These are phyloP conservation scores for Aspergillus taichungensis DNA, from an alignment of 495 filamentous ascomycete genomes.

Conservation along the genomic window DNA sequence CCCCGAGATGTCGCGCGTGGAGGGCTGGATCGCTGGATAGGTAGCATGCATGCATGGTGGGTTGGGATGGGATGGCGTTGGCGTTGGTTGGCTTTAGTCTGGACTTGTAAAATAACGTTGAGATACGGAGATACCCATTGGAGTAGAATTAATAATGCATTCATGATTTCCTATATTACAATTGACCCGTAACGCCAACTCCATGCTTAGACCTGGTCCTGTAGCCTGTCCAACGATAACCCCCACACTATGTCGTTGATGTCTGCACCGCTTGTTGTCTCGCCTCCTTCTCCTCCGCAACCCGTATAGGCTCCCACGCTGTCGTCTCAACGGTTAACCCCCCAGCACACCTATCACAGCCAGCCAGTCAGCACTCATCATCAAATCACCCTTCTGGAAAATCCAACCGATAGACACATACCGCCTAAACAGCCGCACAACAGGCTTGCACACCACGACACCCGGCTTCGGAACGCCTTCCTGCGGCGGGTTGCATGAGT, in stretches of 20 bases:
- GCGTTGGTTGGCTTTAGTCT: constrained; percentile 15
- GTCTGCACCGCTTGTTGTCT: constrained; percentile 11
- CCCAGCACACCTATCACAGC: constrained; percentile 55
- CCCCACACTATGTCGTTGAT: background rate
- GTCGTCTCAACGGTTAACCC: constrained; percentile 79
- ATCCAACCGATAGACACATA: constrained; percentile 33
- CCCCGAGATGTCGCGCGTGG: constrained; percentile 17
- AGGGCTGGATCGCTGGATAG: constrained; percentile 23
- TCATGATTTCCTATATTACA: background rate
- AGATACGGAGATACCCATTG: constrained; percentile 32
- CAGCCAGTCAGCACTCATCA: constrained; percentile 7
- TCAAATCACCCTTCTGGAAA: constrained; percentile 1
- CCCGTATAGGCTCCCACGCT: constrained; percentile 51
- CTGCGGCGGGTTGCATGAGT: constrained; percentile 58
- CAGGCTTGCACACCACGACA: constrained; percentile 58
- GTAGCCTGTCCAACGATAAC: background rate
- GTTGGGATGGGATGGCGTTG: constrained; percentile 10
- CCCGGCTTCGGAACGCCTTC: constrained; percentile 46
- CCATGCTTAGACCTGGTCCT: constrained; percentile 18
- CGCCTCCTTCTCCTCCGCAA: constrained; percentile 21
- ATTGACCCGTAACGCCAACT: constrained; percentile 15
- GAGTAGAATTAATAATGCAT: constrained; percentile 10
- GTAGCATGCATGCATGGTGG: constrained; percentile 1
- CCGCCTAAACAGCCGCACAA: constrained; percentile 73
- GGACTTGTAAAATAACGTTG: constrained; percentile 14